A percentile compares a stretch with the other conserved stretches of the same genome.
These are phyloP conservation scores for Exophiala sp. DNA, from an alignment of 2,329 filamentous ascomycete genomes.

Conservation along the genomic window DNA sequence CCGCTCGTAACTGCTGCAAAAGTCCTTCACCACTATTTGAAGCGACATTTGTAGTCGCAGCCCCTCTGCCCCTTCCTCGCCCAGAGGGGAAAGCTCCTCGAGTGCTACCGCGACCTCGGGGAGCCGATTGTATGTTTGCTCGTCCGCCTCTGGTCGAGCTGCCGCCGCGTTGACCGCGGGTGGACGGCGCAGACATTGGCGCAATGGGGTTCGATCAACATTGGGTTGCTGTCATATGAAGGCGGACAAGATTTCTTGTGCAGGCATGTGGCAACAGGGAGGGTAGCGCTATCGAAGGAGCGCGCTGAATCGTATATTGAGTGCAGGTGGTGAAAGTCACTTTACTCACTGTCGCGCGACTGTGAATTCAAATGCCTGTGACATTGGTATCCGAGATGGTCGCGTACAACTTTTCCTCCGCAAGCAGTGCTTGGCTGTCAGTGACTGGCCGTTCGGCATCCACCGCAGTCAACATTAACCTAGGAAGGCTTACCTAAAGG, in stretches of 20 bases:
- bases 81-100: conserved; percentile 6
- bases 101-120: conserved; percentile 19
- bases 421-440: no score
- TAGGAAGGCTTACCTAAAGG: no score
- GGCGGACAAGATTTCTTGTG: neutral
- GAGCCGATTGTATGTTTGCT: conserved; percentile 6
- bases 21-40: conserved; percentile 13
- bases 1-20: conserved; percentile 19
- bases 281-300: neutral
- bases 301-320: neutral
- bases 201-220: conserved; percentile 18
- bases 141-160: conserved; percentile 19
- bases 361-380: no score
- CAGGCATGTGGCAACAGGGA: neutral
- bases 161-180: conserved; percentile 26
- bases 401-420: no score
- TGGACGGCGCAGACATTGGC: conserved; percentile 26
- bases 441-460: no score
- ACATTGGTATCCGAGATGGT: no score
- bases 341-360: neutral
- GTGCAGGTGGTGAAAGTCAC: neutral
- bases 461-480: no score
- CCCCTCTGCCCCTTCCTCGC: conserved; percentile 17
- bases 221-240: conserved; percentile 16
- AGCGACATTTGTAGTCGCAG: conserved; percentile 1